phyloP scores from a whole-genome alignment of 73 alveolate genomes.

The Tetrahymena borealis region DNA sequence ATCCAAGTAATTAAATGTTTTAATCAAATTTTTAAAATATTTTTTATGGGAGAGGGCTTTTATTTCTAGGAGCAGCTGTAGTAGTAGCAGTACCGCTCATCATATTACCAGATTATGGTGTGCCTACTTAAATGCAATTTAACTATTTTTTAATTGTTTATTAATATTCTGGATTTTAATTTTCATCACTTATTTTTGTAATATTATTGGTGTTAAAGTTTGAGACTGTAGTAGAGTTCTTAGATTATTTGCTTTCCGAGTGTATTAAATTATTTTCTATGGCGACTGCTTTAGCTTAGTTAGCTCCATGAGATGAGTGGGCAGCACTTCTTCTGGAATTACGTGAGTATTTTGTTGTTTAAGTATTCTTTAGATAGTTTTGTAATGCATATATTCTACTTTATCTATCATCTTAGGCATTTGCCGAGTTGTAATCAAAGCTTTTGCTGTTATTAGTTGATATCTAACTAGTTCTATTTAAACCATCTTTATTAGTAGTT shows the following conservation, averaged over 20 bases:
- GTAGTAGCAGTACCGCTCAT: neutral
- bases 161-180: neutral
- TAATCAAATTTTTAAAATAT: neutral
- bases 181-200: neutral
- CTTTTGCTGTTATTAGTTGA: neutral
- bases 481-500: neutral
- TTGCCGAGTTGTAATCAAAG: neutral
- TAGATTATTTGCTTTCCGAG: neutral
- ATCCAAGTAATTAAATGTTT: neutral
- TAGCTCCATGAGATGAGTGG: neutral
- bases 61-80: neutral
- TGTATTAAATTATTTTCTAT: neutral
- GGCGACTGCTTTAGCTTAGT: neutral
- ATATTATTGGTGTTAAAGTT: neutral
- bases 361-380: neutral
- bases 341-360: neutral
- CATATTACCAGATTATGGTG: neutral
- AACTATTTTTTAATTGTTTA: neutral
- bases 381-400: neutral
- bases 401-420: neutral
- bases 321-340: slow-evolving; percentile 1
- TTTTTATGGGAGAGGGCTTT: neutral
- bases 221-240: neutral
- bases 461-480: neutral
- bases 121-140: neutral